Evolutionary conservation across 345 rosid genomes (phyloP).

Genomic region (Microcos paniculata): DNA sequence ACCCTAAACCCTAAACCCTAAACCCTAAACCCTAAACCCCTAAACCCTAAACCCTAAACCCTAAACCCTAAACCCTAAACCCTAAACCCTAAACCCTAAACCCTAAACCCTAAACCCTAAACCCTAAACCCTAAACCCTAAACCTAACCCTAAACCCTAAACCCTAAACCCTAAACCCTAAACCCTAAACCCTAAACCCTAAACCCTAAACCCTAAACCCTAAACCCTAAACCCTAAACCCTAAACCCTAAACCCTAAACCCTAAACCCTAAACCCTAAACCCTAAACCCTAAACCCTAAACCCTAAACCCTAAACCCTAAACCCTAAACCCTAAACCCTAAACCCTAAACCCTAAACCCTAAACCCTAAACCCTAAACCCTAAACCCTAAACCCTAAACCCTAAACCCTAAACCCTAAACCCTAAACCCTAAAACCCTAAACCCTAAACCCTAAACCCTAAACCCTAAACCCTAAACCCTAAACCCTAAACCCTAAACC

Average conservation of each 20-base stretch:
- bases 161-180: too few relatives aligned
- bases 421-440: constrained; percentile 14
- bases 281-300: constrained; percentile 22
- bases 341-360: constrained; percentile 21
- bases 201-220: not conserved
- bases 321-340: constrained; percentile 22
- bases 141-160: too few relatives aligned
- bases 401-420: constrained; percentile 21
- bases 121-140: too few relatives aligned
- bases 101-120: not conserved
- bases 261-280: constrained; percentile 18
- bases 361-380: constrained; percentile 19
- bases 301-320: constrained; percentile 23
- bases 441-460: constrained; percentile 21
- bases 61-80: not conserved
- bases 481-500: constrained; percentile 21
- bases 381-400: constrained; percentile 22
- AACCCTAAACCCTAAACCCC: too few relatives aligned
- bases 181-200: not conserved
- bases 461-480: constrained; percentile 8
- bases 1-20: too few relatives aligned
- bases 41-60: not conserved
- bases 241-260: constrained; percentile 25
- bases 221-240: constrained; percentile 23
- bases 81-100: not conserved